Conservation (phyloP, 768 basidiomycete genomes). For the Agaricus sinodeliciosus region DNA sequence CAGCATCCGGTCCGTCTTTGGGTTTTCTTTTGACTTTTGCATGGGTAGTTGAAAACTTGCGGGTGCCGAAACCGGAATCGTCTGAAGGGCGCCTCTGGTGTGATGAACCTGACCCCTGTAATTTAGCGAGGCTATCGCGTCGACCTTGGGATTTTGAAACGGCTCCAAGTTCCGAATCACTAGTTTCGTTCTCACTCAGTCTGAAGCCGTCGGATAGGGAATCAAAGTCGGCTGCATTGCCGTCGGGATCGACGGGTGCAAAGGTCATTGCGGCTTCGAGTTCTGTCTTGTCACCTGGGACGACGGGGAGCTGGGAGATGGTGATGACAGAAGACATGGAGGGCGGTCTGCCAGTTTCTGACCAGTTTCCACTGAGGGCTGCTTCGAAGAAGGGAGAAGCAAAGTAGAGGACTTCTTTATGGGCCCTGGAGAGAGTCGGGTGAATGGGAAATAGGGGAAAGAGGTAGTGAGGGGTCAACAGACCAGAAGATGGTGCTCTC, state of each 20-base stretch:
- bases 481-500: conserved; percentile 89
- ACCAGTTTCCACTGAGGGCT: conserved; percentile 86
- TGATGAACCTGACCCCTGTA: conserved; percentile 33
- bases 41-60: conserved; percentile 23
- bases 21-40: conserved; percentile 35
- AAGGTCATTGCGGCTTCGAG: conserved; percentile 51
- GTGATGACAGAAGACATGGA: conserved; percentile 83
- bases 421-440: conserved; percentile 51
- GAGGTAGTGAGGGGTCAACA: conserved; percentile 25
- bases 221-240: conserved; percentile 42
- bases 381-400: conserved; percentile 96
- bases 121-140: conserved; percentile 52
- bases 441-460: conserved; percentile 1
- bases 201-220: conserved; percentile 28
- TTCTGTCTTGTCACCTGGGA: conserved; percentile 42
- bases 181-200: conserved; percentile 29
- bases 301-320: conserved; percentile 65
- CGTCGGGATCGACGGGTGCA: conserved; percentile 48
- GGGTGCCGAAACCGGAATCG: conserved; percentile 7
- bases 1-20: conserved; percentile 62
- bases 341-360: conserved; percentile 74
- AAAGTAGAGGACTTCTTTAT: conserved; percentile 87
- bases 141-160: conserved; percentile 32
- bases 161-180: conserved; percentile 21
- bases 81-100: conserved; percentile 11